These are phyloP conservation scores for Globisporangium splendens DNA, from an alignment of 352 stramenopile genomes.

Conservation along the genomic window DNA sequence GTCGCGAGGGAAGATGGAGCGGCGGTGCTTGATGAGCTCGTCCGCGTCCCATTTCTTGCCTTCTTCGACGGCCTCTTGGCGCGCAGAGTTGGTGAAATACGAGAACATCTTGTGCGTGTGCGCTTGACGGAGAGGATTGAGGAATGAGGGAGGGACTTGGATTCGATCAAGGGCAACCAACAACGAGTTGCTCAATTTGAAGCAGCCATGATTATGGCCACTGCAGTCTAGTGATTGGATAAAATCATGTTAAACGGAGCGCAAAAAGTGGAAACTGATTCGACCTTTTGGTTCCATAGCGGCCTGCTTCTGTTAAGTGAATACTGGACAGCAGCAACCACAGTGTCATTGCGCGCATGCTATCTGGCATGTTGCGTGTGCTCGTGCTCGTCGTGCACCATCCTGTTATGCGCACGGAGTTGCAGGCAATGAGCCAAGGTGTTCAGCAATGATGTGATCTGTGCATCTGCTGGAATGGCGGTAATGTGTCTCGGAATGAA, in stretches of 20 bases:
- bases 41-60: slow-evolving; percentile 60
- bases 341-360: too few relatives aligned
- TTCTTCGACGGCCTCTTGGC: slow-evolving; percentile 18
- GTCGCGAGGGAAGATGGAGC: slow-evolving; percentile 67
- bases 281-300: too few relatives aligned
- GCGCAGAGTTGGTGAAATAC: slow-evolving; percentile 3
- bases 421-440: too few relatives aligned
- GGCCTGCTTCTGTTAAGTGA: too few relatives aligned
- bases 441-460: too few relatives aligned
- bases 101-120: neutral
- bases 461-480: too few relatives aligned
- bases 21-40: slow-evolving; percentile 70
- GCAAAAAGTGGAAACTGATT: too few relatives aligned
- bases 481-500: too few relatives aligned
- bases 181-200: neutral
- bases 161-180: slow-evolving; percentile 14
- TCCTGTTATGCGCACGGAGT: too few relatives aligned
- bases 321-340: too few relatives aligned
- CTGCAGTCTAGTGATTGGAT: slow-evolving; percentile 3
- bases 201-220: slow-evolving; percentile 9
- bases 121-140: slow-evolving; percentile 28
- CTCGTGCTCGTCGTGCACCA: too few relatives aligned
- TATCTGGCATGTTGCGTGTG: too few relatives aligned
- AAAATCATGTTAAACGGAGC: slow-evolving; percentile 1
- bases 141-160: slow-evolving; percentile 17